Conservation (phyloP, 805 yeast species). For the Myxozyma udenii region DNA sequence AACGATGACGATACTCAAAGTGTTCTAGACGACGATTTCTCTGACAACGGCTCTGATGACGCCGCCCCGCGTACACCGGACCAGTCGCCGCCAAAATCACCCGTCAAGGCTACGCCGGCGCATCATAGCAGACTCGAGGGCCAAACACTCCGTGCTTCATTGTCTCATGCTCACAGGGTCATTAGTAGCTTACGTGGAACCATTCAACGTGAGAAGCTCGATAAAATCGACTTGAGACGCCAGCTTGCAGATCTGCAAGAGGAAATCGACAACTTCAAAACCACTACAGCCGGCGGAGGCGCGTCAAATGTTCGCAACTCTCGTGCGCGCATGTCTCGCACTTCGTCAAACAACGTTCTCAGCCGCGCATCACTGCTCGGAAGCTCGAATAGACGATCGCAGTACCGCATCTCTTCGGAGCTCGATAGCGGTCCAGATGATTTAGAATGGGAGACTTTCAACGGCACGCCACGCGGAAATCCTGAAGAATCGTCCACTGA, state of each 20-base stretch:
- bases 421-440: constrained; percentile 17
- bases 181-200: constrained; percentile 58
- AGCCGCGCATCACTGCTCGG: constrained; percentile 11
- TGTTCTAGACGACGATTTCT: constrained; percentile 14
- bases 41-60: constrained; percentile 21
- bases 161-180: constrained; percentile 61
- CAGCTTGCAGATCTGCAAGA: constrained; percentile 33
- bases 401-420: constrained; percentile 20
- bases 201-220: constrained; percentile 46
- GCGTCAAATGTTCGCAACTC: background rate
- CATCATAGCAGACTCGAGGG: constrained; percentile 48
- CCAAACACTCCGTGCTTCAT: constrained; percentile 63
- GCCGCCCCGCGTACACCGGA: constrained; percentile 33
- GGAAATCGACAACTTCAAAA: constrained; percentile 29
- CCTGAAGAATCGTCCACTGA: constrained; percentile 31
- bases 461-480: constrained; percentile 23
- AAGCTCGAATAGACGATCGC: constrained; percentile 10
- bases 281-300: background rate
- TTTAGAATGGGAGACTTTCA: constrained; percentile 28
- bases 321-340: background rate
- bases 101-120: constrained; percentile 38
- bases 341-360: background rate
- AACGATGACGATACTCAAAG: background rate
- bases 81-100: constrained; percentile 37
- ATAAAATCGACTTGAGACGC: constrained; percentile 42